A percentile compares a stretch with the other conserved stretches of the same genome.
Conservation (phyloP, 2,329 filamentous ascomycete genomes). For the Thelonectria rubi region DNA sequence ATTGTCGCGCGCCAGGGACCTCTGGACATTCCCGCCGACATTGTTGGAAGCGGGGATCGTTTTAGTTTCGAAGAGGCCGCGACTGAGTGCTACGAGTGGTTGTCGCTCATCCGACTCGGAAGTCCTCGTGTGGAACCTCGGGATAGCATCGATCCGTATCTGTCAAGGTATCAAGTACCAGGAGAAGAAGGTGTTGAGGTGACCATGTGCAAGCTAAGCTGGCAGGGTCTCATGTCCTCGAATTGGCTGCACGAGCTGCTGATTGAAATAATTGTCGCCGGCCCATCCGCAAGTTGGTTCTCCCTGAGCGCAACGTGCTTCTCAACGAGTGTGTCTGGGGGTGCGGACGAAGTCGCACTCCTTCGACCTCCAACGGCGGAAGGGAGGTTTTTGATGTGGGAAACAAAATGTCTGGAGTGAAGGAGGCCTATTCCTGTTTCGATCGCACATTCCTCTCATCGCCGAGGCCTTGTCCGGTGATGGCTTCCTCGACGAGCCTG, state of each 20-base stretch:
- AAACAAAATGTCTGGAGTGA: constrained; percentile 59
- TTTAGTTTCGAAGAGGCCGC: constrained; percentile 70
- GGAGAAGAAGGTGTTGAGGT: constrained; percentile 44
- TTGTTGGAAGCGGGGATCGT: constrained; percentile 49
- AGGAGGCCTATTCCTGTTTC: constrained; percentile 59
- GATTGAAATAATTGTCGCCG: constrained; percentile 53
- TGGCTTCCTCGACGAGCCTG: constrained; percentile 80
- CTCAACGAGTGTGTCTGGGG: constrained; percentile 54
- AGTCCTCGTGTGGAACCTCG: constrained; percentile 68
- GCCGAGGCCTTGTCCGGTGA: constrained; percentile 71
- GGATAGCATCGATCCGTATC: constrained; percentile 72
- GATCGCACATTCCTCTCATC: constrained; percentile 72
- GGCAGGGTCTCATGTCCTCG: constrained; percentile 66
- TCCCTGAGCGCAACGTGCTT: constrained; percentile 63
- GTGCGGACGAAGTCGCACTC: constrained; percentile 61
- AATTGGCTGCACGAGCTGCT: constrained; percentile 61
- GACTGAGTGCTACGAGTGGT: constrained; percentile 76
- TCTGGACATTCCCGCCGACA: constrained; percentile 38
- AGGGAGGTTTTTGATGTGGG: constrained; percentile 69
- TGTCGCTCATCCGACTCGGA: constrained; percentile 71
- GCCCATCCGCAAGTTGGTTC: constrained; percentile 63
- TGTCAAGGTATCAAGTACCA: constrained; percentile 73
- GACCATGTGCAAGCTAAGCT: constrained; percentile 61
- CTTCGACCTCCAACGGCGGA: constrained; percentile 59
- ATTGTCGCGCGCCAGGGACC: constrained; percentile 36